Evolutionary conservation across 2,329 filamentous ascomycete genomes (phyloP).

Genomic region (Cladosporium sp.): DNA sequence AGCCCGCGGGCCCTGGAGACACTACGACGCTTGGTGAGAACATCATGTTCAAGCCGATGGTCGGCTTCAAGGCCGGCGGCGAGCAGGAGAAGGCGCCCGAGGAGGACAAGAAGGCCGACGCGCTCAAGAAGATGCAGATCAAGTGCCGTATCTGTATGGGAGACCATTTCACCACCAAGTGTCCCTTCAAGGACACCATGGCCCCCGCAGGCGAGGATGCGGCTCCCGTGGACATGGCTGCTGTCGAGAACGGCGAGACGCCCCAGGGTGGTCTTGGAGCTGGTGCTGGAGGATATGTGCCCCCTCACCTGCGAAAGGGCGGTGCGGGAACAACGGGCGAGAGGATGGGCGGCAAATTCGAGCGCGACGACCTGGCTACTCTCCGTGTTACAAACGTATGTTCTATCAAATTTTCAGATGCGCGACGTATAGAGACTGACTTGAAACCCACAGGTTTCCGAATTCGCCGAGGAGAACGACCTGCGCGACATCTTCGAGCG

Average conservation of each 20-base stretch:
- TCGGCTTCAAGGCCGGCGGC: constrained; percentile 89
- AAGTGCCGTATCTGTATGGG: constrained; percentile 99
- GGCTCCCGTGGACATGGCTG: constrained; percentile 40
- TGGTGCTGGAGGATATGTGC: constrained; percentile 82
- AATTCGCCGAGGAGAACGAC: constrained; percentile 94
- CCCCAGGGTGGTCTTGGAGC: constrained; percentile 49
- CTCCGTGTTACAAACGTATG: constrained; percentile 95
- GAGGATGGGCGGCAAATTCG: constrained; percentile 88
- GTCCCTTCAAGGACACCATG: constrained; percentile 99
- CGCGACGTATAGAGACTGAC: constrained; percentile 22
- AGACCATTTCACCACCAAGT: constrained; percentile 98
- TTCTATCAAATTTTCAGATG: constrained; percentile 23
- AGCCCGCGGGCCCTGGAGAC: constrained; percentile 73
- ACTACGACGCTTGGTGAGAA: constrained; percentile 95
- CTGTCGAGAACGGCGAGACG: constrained; percentile 41
- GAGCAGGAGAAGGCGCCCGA: constrained; percentile 65
- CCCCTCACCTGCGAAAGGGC: constrained; percentile 79
- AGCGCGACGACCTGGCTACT: constrained; percentile 93
- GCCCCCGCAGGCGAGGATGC: constrained; percentile 59
- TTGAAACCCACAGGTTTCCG: constrained; percentile 62
- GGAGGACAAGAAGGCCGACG: constrained; percentile 63
- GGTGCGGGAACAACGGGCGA: constrained; percentile 63
- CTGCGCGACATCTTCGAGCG: constrained; percentile 97
- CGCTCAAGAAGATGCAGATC: constrained; percentile 97
- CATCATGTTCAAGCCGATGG: constrained; percentile 88